A percentile compares a stretch with the other conserved stretches of the same genome.
These are phyloP conservation scores for Lindgomyces ingoldianus DNA, from an alignment of 495 filamentous ascomycete genomes.

Conservation along the genomic window DNA sequence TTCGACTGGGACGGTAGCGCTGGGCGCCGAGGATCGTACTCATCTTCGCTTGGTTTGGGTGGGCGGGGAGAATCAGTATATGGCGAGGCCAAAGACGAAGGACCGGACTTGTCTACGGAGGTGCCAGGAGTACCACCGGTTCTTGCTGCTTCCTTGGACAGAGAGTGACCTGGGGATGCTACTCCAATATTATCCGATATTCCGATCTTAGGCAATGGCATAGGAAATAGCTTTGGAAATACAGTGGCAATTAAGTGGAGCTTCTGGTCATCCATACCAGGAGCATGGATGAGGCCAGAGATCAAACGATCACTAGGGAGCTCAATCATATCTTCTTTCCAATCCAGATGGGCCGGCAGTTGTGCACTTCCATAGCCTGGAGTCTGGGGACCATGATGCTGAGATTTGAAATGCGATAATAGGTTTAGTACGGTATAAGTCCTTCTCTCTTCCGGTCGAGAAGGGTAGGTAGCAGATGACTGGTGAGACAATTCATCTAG, in stretches of 20 bases:
- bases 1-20: slow-evolving; percentile 24
- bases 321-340: slow-evolving; percentile 71
- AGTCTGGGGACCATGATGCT: slow-evolving; percentile 52
- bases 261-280: slow-evolving; percentile 60
- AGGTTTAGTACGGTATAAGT: slow-evolving; percentile 63
- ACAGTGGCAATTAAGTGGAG: slow-evolving; percentile 58
- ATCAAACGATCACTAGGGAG: slow-evolving; percentile 58
- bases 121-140: slow-evolving; percentile 16
- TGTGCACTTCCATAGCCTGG: slow-evolving; percentile 34
- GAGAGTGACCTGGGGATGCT: slow-evolving; percentile 27
- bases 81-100: slow-evolving; percentile 32
- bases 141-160: slow-evolving; percentile 30
- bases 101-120: slow-evolving; percentile 24
- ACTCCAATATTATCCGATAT: slow-evolving; percentile 39
- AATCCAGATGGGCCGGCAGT: slow-evolving; percentile 51
- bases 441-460: slow-evolving; percentile 47
- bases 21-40: slow-evolving; percentile 50
- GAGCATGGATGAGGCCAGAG: slow-evolving; percentile 49
- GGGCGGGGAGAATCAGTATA: slow-evolving; percentile 26
- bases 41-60: slow-evolving; percentile 42
- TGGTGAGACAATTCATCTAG: slow-evolving; percentile 15
- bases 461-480: slow-evolving; percentile 26
- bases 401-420: slow-evolving; percentile 66
- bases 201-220: slow-evolving; percentile 42
- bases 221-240: slow-evolving; percentile 50